Base-by-base conservation (phyloP, 2,329 filamentous ascomycete genomes). In the Aspergillus glaucus region DNA sequence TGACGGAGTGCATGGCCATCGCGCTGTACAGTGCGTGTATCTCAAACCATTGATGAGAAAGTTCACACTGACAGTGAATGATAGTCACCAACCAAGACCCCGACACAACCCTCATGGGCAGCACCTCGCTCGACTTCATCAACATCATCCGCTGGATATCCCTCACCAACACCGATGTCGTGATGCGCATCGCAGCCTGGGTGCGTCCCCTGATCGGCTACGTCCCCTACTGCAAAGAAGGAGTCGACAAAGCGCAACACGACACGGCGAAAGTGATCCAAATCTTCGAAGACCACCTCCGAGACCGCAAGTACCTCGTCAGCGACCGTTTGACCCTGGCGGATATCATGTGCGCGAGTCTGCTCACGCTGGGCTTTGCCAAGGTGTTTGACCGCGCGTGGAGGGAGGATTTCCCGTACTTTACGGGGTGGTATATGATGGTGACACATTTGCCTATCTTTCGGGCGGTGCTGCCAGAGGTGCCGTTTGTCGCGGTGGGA, bases 1-100 rank as follows among this genome's bases (percentile, higher is more conserved):
- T 43, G 21, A 28, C 22, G 9, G 41, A 43, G 41, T 43, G 41
- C 24, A 43, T 43, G 41, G 41, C 41, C 21, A 43, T 43, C 14
- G 41, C 41, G 9, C 19, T 43, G 21, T 26, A 43, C 22, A 26
- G 41, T 43, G 3, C 19, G 41, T 43, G 3, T 14, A 26, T 4
- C 41, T 28, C 41, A 7, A 6, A 28, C 14, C 15, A 14, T 12
- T 22, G 8, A 28, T 12, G 15, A 14, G 9, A 4, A 39, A n/a
- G 15, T 15, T 39, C 14, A 39, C 24, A 26, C n/a, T 43, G 26
- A 6, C 14, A 26, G 10, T n/a, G n/a, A n/a, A n/a, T n/a, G n/a
- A n/a, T n/a, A 43, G 41, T 43, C 10, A 43, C 41, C 21, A 28
- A 26, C 41, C 21, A 43, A 28, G 22, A 43, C 22, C 41, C 19